These are phyloP conservation scores for Angomonas ambiguus DNA, from an alignment of 208 protist species.

Conservation along the genomic window DNA sequence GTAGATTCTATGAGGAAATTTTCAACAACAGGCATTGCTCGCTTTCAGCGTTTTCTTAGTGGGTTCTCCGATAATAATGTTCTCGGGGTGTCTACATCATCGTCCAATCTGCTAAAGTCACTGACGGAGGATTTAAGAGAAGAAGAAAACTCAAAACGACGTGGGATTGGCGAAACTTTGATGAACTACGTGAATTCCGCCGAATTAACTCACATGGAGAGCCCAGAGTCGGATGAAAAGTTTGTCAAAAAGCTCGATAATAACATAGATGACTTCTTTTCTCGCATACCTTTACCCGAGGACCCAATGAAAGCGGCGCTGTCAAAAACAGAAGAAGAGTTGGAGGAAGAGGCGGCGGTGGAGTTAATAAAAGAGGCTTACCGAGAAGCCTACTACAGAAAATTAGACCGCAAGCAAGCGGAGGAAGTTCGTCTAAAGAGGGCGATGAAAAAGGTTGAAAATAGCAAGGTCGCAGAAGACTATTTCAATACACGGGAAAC, in stretches of 20 bases:
- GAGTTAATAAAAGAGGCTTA: conserved; percentile 79
- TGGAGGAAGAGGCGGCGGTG: conserved; percentile 44
- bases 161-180: conserved; percentile 49
- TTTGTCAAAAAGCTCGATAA: conserved; percentile 39
- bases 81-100: conserved; percentile 41
- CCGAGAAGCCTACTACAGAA: conserved; percentile 67
- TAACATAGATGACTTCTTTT: conserved; percentile 69
- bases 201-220: conserved; percentile 83
- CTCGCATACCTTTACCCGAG: conserved; percentile 54
- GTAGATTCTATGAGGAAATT: neutral
- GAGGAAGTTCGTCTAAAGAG: conserved; percentile 66
- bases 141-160: conserved; percentile 37
- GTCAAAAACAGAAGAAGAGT: conserved; percentile 64
- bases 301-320: conserved; percentile 82
- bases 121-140: conserved; percentile 59
- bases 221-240: conserved; percentile 63
- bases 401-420: conserved; percentile 42
- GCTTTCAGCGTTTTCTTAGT: conserved; percentile 10
- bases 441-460: conserved; percentile 38
- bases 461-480: conserved; percentile 13
- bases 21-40: neutral
- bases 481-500: conserved; percentile 22
- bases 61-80: conserved; percentile 23
- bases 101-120: conserved; percentile 34
- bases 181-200: conserved; percentile 40